Conservation (phyloP, 75 land plant genomes). For the Pinus tabuliformis region DNA sequence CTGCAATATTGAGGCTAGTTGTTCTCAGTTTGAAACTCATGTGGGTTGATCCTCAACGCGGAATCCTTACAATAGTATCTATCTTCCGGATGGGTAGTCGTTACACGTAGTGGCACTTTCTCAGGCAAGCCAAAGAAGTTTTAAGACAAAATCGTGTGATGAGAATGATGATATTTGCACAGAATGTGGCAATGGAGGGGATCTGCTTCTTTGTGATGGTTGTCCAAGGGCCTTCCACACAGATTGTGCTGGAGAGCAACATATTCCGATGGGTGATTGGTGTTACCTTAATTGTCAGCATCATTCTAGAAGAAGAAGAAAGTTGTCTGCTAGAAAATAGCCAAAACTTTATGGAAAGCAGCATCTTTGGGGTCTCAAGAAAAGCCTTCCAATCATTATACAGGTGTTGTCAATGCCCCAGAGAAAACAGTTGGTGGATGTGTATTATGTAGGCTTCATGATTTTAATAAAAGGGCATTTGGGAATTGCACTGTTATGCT, state of each 20-base stretch:
- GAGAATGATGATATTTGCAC: constrained; percentile 67
- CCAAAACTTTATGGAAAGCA: too few species aligned
- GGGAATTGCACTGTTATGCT: background rate
- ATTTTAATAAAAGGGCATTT: too few species aligned
- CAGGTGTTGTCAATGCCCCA: too few species aligned
- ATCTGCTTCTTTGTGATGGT: constrained; percentile 59
- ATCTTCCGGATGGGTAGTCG: constrained; percentile 72
- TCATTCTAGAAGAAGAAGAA: too few species aligned
- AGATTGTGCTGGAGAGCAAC: constrained; percentile 3
- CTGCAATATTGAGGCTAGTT: constrained; percentile 34
- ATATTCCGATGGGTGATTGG: too few species aligned
- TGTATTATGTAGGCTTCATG: too few species aligned
- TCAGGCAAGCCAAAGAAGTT: constrained; percentile 40
- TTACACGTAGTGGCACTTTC: constrained; percentile 69
- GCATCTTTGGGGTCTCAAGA: too few species aligned
- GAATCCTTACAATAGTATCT: constrained; percentile 86
- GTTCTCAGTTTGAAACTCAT: constrained; percentile 92
- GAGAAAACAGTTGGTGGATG: too few species aligned
- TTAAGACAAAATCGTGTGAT: constrained; percentile 9
- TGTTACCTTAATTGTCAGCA: too few species aligned
- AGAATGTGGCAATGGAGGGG: constrained; percentile 75
- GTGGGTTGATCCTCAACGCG: constrained; percentile 86
- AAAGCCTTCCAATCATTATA: too few species aligned
- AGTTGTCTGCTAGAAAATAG: too few species aligned
- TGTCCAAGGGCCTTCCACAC: constrained; percentile 75